Percentiles rank a stretch among this genome's conserved stretches.
Conservation (phyloP, 2,329 filamentous ascomycete genomes). For the Colletotrichum liriopes region DNA sequence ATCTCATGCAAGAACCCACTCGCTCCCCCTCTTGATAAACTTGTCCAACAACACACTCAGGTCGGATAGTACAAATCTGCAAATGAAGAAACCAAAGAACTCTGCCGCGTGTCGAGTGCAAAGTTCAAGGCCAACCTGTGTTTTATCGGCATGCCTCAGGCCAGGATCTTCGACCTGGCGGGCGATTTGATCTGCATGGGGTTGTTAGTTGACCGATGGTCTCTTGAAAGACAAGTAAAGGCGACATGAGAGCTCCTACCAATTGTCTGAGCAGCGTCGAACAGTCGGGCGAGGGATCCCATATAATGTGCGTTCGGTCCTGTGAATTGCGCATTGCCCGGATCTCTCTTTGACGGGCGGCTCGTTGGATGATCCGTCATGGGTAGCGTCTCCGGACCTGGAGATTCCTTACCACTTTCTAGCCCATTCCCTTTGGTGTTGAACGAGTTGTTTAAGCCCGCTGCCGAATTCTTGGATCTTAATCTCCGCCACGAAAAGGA, state of each 20-base stretch:
- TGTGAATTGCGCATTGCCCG: conserved; percentile 78
- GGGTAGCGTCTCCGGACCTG: conserved; percentile 79
- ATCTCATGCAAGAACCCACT: conserved; percentile 81
- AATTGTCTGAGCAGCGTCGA: conserved; percentile 92
- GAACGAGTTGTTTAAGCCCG: conserved; percentile 69
- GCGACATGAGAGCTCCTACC: conserved; percentile 71
- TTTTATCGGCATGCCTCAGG: conserved; percentile 90
- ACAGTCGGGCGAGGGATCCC: conserved; percentile 88
- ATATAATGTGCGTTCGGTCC: conserved; percentile 94
- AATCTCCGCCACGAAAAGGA: conserved; percentile 92
- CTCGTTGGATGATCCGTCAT: conserved; percentile 80
- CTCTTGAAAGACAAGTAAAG: not conserved
- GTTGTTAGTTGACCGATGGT: not conserved
- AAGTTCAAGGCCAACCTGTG: conserved; percentile 94
- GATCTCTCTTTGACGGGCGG: conserved; percentile 80
- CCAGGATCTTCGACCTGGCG: conserved; percentile 97
- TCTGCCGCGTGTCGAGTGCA: conserved; percentile 94
- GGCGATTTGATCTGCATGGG: conserved; percentile 85
- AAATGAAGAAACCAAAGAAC: conserved; percentile 98
- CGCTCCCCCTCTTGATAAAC: conserved; percentile 94
- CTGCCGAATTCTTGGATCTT: conserved; percentile 87
- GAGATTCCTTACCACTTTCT: conserved; percentile 68
- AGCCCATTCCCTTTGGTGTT: conserved; percentile 51
- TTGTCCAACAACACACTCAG: conserved; percentile 91
- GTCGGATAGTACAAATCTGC: conserved; percentile 93